Base-by-base conservation (phyloP, 371 early-diverging fungal species). In the Mucor racemosus region DNA sequence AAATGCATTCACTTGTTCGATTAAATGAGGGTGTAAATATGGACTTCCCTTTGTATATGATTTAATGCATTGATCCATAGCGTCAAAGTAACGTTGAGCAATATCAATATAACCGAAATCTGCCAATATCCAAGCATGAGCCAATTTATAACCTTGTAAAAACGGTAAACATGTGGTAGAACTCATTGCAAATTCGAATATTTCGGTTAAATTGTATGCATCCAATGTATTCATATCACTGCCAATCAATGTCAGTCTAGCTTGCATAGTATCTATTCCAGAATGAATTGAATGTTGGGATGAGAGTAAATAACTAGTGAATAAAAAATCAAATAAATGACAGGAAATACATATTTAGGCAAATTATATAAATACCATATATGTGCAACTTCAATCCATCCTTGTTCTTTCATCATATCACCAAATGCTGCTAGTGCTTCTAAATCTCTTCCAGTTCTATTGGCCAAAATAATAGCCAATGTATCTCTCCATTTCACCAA, bases 111-210 rank as follows among this genome's bases (percentile, higher is more conserved):
- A 86, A 14, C 98, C 95, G 66, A 85, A 76, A 66, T 96, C 98
- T 11, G 88, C 84, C 15, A 97, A 80, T 76, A 86, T 84, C 90
- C 89, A 91, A 21, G 95, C 95, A 69, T 92, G 88, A 19, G 81
- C 66, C 8, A 97, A 76, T 71, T 96, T 96, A 80, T 94, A 96
- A 0, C 92, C 90, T 75, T 96, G 97, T 57, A 97, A 71, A 75
- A 93, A 95, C 3, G 96, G 95, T 9, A 96, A 65, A 14, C 88
- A 76, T 26, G 80, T 61, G 14, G 75, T 56, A 19, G 87, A 81
- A 5, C 91, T 88, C 48, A 84, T 74, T 9, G 89, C 88, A 76
- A 90, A 90, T 75, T 97, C 98, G 68, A 85, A 93, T 15, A 96
- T 75, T 72, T 96, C 96, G 1, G 93, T 93, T 57, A 90, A 68